Base-by-base conservation (phyloP, 805 yeast species). In the Metschnikowia hibisci region DNA sequence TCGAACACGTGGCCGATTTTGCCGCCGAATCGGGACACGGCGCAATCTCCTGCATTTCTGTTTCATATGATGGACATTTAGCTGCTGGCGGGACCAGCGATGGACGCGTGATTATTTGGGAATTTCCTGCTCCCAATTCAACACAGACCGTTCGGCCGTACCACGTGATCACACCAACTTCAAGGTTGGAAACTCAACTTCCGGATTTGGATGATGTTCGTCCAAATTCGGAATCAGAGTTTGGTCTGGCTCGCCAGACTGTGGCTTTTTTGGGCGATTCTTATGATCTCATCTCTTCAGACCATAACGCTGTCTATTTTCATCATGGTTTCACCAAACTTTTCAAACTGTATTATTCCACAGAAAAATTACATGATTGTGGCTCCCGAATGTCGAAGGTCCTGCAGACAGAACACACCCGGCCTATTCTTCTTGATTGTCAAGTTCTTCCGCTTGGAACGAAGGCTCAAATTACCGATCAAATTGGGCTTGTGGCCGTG, bases 51-150 rank as follows among this genome's bases (percentile, higher is more conserved):
- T 47, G 78, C 2, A 55, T 89, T 18, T 69, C 78, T 0, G 62
- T 84, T 11, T 82, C 93, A 0, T 64, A 77, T 6, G 96, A 90
- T 57, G 83, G 86, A 1, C 71, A 84, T 0, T 77, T 74, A 53
- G 49, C 88, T 3, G 87, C 84, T 0, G 83, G 81, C 0, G 95
- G 96, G 1, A 80, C 75, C 50, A 66, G 70, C 4, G 63, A 72
- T 16, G 98, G 97, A 0, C 69, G 68, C 42, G 72, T 90, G 2
- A 64, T 73, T 23, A 52, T 86, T 2, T 91, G 96, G 95, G 81
- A 85, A 48, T 52, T 68, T 31, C 48, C 42, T 42, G 41, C 63
- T 8, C 45, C 22, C 25, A 18, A 18, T 14, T 18, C 22, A 18
- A 13, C 34, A 5, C n/a, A 22, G 20, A 15, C 43, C 10, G 32